Evolutionary conservation across 176 grass and related monocot species (phyloP).

Genomic region (Zoysia japonica): DNA sequence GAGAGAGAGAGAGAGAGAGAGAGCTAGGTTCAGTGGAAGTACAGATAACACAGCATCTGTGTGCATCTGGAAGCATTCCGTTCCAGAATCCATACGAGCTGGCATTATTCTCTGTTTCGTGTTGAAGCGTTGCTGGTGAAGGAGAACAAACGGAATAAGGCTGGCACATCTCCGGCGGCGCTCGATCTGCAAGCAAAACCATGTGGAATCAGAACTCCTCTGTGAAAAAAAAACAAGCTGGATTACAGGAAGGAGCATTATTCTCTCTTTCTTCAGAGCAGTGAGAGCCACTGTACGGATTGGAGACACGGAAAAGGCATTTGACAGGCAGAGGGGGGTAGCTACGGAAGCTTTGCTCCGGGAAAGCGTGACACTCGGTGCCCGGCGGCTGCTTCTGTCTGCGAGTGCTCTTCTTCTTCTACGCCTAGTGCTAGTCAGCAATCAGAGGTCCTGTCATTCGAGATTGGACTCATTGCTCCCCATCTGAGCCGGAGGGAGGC

Average conservation of each 20-base stretch:
- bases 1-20: neutral
- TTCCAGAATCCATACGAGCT: neutral
- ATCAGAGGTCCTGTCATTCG: too few relatives aligned
- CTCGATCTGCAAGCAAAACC: neutral
- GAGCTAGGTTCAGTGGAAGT: constrained; percentile 14
- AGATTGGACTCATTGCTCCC: too few relatives aligned
- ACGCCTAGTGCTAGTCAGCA: too few relatives aligned
- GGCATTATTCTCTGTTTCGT: neutral
- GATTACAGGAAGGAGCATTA: too few relatives aligned
- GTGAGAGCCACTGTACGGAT: too few relatives aligned
- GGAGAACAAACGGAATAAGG: neutral
- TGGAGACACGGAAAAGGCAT: neutral
- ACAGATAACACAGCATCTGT: neutral
- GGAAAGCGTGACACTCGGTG: constrained; percentile 22
- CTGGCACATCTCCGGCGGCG: neutral
- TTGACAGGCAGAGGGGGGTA: neutral
- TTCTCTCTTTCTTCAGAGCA: neutral
- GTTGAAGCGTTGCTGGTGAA: neutral
- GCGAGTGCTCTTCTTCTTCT: too few relatives aligned
- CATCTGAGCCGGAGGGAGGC: too few relatives aligned
- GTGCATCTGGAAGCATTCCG: neutral
- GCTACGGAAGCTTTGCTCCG: neutral
- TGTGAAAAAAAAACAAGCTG: too few relatives aligned
- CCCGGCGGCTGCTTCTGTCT: constrained; percentile 9
- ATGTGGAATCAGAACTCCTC: neutral